These are phyloP conservation scores for Apiotrichum laibachii DNA, from an alignment of 1,284 basidiomycete genomes.

Conservation along the genomic window DNA sequence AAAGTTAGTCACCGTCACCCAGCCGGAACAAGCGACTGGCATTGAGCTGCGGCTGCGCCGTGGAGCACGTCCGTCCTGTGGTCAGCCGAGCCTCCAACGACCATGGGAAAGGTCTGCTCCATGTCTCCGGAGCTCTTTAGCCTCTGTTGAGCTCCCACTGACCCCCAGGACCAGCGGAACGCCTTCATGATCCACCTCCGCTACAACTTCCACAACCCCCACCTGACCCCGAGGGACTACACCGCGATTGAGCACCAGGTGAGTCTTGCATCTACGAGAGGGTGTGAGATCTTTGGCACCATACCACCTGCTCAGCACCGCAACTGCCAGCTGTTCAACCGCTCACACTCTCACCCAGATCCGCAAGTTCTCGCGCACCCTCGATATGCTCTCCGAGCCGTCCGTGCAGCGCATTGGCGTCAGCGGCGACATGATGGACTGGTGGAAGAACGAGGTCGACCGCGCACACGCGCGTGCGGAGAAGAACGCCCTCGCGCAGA, in stretches of 20 bases:
- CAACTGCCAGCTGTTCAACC: no score
- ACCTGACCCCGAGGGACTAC: conserved; percentile 44
- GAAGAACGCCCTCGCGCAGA: conserved; percentile 9
- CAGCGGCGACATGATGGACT: conserved; percentile 43
- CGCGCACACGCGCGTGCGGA: conserved; percentile 20
- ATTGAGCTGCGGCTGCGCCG: not conserved
- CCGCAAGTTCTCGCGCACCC: conserved; percentile 42
- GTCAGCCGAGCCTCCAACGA: no score
- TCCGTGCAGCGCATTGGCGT: conserved; percentile 42
- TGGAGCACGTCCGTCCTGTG: no score
- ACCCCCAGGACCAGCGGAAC: conserved; percentile 16
- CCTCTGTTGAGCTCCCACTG: not conserved
- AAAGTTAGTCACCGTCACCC: conserved; percentile 19
- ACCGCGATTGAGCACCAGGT: conserved; percentile 52
- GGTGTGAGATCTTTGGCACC: no score
- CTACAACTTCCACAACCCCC: conserved; percentile 50
- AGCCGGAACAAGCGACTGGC: no score
- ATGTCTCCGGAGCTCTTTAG: not conserved
- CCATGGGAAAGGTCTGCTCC: no score
- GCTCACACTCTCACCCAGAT: conserved; percentile 27
- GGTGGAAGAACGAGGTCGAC: conserved; percentile 46
- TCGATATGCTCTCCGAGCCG: conserved; percentile 47
- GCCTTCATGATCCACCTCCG: conserved; percentile 48
- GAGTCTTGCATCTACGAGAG: conserved; percentile 8
- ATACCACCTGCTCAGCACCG: no score